Evolutionary conservation across 768 basidiomycete species (phyloP).

Genomic region (Vararia minispora): DNA sequence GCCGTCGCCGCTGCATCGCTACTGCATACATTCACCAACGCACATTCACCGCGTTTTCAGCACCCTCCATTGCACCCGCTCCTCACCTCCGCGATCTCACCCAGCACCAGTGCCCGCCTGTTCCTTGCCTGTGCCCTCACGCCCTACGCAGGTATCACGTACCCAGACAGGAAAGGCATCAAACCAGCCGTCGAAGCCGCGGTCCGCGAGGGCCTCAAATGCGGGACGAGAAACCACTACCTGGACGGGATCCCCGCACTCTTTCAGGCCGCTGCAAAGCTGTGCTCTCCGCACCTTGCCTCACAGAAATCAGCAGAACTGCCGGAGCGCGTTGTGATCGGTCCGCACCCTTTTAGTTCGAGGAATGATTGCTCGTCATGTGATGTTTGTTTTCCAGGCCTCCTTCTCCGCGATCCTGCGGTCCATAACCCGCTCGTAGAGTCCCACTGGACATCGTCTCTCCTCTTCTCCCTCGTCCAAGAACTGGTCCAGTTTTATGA

Average conservation of each 20-base stretch:
- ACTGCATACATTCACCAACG: conserved; percentile 37
- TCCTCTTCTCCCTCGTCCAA: conserved; percentile 66
- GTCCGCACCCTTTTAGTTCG: conserved; percentile 24
- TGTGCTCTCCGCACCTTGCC: conserved; percentile 25
- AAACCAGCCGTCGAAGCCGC: conserved; percentile 53
- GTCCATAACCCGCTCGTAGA: conserved; percentile 56
- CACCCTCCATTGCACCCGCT: conserved; percentile 39
- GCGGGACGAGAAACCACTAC: conserved; percentile 68
- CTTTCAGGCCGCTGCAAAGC: conserved; percentile 40
- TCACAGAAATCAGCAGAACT: conserved; percentile 25
- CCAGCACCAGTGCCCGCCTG: conserved; percentile 43
- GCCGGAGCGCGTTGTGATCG: conserved; percentile 47
- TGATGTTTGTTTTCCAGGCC: conserved; percentile 29
- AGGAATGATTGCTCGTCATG: background rate
- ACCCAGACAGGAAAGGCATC: conserved; percentile 53
- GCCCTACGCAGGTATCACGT: conserved; percentile 53
- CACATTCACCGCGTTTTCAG: conserved; percentile 15
- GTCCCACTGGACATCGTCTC: conserved; percentile 57
- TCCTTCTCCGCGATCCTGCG: conserved; percentile 52
- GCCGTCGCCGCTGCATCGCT: conserved; percentile 50
- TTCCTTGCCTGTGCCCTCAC: conserved; percentile 71
- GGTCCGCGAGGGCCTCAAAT: conserved; percentile 76
- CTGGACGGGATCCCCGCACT: conserved; percentile 64
- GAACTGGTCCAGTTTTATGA: conserved; percentile 53
- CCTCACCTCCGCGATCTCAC: conserved; percentile 26